Percentiles rank a stretch among this genome's conserved stretches.
Evolutionary conservation across 75 land plant species (phyloP).

Genomic region (Isoetes taiwanensis): DNA sequence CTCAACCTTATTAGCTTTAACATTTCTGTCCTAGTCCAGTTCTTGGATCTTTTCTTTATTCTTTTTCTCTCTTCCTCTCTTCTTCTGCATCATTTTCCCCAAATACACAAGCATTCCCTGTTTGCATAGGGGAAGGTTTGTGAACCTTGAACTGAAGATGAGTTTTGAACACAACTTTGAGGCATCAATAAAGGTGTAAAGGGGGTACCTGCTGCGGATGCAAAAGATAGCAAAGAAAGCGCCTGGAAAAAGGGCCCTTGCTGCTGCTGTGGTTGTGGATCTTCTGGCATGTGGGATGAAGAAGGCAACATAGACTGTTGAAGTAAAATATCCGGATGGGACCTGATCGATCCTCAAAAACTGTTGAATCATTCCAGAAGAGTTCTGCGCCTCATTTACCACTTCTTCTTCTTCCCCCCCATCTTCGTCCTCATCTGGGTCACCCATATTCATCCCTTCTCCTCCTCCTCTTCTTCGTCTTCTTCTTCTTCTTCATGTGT

Average conservation of each 20-base stretch:
- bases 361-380: background rate
- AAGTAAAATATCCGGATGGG: background rate
- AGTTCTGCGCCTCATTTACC: background rate
- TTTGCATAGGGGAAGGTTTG: too few species aligned
- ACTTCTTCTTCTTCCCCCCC: slow-evolving; percentile 1
- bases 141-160: too few species aligned
- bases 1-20: background rate
- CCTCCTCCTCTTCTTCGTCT: too few species aligned
- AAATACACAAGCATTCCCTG: background rate
- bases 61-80: background rate
- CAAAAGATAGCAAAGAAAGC: background rate
- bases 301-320: background rate
- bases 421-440: background rate
- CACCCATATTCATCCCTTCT: too few species aligned
- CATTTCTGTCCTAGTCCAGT: slow-evolving; percentile 2
- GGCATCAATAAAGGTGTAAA: background rate
- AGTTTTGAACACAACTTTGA: too few species aligned
- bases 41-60: background rate
- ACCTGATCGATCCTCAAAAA: background rate
- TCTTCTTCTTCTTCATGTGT: too few species aligned
- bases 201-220: background rate
- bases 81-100: background rate
- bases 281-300: background rate
- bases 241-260: background rate
- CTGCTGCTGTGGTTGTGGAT: background rate